Evolutionary conservation across 2,329 filamentous ascomycete genomes (phyloP).

Genomic region (Hysterium pulicare): DNA sequence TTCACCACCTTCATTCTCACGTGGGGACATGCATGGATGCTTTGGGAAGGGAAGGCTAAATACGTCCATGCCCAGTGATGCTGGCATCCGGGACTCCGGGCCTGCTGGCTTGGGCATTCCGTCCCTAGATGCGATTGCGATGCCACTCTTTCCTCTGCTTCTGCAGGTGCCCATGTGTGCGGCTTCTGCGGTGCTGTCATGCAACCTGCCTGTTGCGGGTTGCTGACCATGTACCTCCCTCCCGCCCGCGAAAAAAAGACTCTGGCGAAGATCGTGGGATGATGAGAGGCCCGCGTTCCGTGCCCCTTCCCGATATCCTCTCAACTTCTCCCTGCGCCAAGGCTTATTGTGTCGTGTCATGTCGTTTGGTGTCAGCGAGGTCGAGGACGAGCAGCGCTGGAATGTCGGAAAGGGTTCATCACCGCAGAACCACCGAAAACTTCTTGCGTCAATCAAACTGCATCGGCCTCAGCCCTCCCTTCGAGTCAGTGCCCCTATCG

Average conservation of each 20-base stretch:
- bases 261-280: conserved; percentile 1
- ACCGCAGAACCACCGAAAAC: conserved; percentile 1
- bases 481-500: not conserved
- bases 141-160: not conserved
- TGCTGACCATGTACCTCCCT: not conserved
- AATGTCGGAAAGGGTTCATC: not conserved
- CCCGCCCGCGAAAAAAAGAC: no score
- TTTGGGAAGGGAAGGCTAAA: no score
- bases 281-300: no score
- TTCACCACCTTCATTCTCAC: conserved; percentile 21
- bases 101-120: conserved; percentile 8
- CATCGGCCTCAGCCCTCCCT: not conserved
- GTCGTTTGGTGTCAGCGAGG: not conserved
- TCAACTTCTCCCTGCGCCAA: no score
- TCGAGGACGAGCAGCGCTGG: not conserved
- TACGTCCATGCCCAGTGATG: conserved; percentile 9
- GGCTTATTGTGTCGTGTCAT: no score
- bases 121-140: not conserved
- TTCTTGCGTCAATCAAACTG: not conserved
- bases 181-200: not conserved
- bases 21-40: conserved; percentile 15
- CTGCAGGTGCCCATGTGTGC: conserved; percentile 1
- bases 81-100: conserved; percentile 14
- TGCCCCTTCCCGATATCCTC: no score
- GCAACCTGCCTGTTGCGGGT: conserved; percentile 4